A percentile compares a stretch with the other conserved stretches of the same genome.
Conservation (phyloP, 1,284 basidiomycete genomes). For the Ceratobasidium sp. region DNA sequence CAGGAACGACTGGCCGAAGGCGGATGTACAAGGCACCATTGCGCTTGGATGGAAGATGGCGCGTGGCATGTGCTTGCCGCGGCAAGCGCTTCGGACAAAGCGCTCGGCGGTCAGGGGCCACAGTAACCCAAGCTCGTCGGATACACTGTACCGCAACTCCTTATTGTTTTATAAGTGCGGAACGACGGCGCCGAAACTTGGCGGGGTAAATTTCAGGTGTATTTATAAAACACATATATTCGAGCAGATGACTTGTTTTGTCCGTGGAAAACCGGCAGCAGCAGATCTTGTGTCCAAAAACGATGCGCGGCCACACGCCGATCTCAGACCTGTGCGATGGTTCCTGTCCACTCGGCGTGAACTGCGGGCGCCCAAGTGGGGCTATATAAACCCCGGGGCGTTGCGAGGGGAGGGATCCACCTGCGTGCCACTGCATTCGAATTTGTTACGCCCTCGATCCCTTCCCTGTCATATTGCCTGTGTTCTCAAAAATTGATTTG, state of each 20-base stretch:
- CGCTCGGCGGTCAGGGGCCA: neutral
- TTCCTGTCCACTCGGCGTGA: neutral
- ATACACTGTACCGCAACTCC: no score
- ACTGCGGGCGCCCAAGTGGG: neutral
- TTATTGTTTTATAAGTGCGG: no score
- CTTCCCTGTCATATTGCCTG: slow-evolving; percentile 11
- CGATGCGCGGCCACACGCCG: slow-evolving; percentile 15
- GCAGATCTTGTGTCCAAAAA: neutral
- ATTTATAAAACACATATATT: neutral
- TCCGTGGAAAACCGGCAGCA: neutral
- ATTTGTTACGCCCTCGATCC: slow-evolving; percentile 21
- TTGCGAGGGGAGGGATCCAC: neutral
- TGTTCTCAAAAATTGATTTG: slow-evolving; percentile 11
- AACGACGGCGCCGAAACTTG: neutral
- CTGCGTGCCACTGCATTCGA: neutral
- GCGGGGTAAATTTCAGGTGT: neutral
- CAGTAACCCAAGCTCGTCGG: no score
- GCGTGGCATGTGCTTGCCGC: slow-evolving; percentile 7
- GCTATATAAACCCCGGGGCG: slow-evolving; percentile 10
- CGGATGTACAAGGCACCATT: neutral
- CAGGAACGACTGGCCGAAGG: slow-evolving; percentile 10
- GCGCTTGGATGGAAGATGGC: slow-evolving; percentile 1
- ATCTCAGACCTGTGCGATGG: neutral
- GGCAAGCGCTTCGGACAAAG: slow-evolving; percentile 1
- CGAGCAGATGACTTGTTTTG: neutral